Evolutionary conservation across 225 moss, liverwort and hornwort species (phyloP).

Genomic region (Polytrichum formosum): DNA sequence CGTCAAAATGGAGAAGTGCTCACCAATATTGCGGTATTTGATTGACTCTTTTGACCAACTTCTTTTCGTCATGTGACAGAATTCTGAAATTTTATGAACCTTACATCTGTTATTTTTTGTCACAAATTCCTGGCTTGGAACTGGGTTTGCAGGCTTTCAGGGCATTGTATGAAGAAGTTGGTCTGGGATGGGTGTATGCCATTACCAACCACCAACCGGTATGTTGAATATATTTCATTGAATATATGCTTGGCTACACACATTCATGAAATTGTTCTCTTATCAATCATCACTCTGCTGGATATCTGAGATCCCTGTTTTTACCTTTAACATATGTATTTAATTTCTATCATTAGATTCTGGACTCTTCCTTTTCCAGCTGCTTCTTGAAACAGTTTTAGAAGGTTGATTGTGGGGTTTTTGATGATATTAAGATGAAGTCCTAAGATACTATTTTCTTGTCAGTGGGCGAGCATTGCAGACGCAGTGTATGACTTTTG

Average conservation of each 20-base stretch:
- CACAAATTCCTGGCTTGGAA: background rate
- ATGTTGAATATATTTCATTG: slow-evolving; percentile 9
- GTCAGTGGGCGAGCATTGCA: slow-evolving; percentile 51
- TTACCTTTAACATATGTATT: background rate
- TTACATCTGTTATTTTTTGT: slow-evolving; percentile 7
- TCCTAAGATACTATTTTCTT: slow-evolving; percentile 9
- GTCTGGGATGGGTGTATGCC: slow-evolving; percentile 69
- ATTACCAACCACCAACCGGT: slow-evolving; percentile 57
- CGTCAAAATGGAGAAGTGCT: slow-evolving; percentile 54
- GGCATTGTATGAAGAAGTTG: slow-evolving; percentile 64
- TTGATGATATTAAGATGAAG: slow-evolving; percentile 2
- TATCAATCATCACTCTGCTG: slow-evolving; percentile 5
- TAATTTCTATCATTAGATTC: background rate
- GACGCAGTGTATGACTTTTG: slow-evolving; percentile 48
- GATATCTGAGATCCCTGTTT: background rate
- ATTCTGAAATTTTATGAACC: background rate
- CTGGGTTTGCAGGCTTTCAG: slow-evolving; percentile 50
- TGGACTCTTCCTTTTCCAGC: background rate
- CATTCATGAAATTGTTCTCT: background rate
- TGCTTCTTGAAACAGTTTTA: background rate
- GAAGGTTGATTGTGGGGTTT: no score
- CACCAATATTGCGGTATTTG: slow-evolving; percentile 49
- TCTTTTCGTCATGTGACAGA: background rate
- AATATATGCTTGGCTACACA: no score
- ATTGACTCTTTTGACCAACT: background rate